These are phyloP conservation scores for Grammothele lineata DNA, from an alignment of 768 basidiomycete species.

Conservation along the genomic window DNA sequence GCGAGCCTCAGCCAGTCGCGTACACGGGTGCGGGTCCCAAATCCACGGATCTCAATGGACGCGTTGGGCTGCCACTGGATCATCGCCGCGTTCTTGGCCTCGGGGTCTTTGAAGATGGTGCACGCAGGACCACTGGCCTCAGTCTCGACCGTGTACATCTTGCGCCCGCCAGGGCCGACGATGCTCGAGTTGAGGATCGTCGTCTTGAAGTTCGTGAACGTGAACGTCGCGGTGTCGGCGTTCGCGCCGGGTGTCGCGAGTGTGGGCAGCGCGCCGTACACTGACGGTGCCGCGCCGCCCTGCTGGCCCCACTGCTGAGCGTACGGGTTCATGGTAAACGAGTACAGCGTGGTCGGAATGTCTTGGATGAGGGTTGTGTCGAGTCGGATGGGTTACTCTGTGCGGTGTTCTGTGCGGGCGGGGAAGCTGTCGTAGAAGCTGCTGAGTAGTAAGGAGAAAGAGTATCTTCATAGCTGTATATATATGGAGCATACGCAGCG, in stretches of 20 bases:
- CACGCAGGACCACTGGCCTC: constrained; percentile 46
- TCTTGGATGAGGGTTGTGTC: neutral
- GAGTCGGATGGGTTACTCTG: too few relatives aligned
- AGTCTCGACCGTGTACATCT: constrained; percentile 47
- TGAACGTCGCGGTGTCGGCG: constrained; percentile 36
- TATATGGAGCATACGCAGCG: neutral
- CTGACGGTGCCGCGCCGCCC: constrained; percentile 38
- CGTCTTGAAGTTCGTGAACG: constrained; percentile 48
- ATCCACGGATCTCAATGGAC: constrained; percentile 49
- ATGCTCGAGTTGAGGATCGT: constrained; percentile 55
- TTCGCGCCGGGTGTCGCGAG: constrained; percentile 15
- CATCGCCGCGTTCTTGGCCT: constrained; percentile 45
- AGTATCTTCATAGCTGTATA: neutral
- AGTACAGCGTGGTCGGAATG: too few relatives aligned
- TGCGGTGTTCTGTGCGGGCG: neutral
- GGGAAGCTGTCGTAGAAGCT: neutral
- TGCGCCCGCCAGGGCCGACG: constrained; percentile 45
- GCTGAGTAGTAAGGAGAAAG: neutral
- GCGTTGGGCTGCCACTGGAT: constrained; percentile 52
- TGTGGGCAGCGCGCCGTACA: constrained; percentile 64
- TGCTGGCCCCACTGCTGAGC: constrained; percentile 15
- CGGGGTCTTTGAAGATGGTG: constrained; percentile 48
- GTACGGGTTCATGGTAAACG: constrained; percentile 25
- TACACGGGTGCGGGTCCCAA: constrained; percentile 42
- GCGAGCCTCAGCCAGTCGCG: constrained; percentile 53